Evolutionary conservation across 176 grass and related monocot species (phyloP), one percentile per base, ranked within the genome.

Genomic region (Aegilops sharonensis): DNA sequence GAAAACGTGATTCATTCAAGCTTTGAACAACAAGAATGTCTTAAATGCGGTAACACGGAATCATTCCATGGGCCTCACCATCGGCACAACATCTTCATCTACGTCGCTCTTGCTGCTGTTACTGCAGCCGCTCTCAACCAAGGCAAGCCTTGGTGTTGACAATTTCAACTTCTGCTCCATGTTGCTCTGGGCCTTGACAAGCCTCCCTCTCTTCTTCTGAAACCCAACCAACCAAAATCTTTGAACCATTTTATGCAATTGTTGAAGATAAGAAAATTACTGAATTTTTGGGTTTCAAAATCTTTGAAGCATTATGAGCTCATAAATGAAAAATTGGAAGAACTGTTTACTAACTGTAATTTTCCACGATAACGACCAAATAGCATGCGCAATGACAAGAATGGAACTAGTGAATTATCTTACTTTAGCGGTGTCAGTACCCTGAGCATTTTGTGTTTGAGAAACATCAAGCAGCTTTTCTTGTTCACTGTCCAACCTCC

Each of bases 131-230:
- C 45, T 76, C 45, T 76, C 73, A 76, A 76, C 17, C 45, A 76
- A 76, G 45, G 73, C 25, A 76, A 6, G 15, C 15, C 50, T 54
- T 54, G 15, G 50, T 0, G 29, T 31, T 18, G 14, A 39, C 70
- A 18, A 43, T 25, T n/a, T 73, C n/a, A 73, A 29, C 42, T 54
- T 76, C 25, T 76, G 43, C 73, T 3, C 73, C 8, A 54, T 76
- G 45, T 76, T 76, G 45, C 43, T 52, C 73, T 18, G 29, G 73
- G 73, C 29, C 29, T 45, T 45, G 17, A 15, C 45, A 18, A 45
- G 73, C 45, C 73, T 76, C 73, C 42, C 24, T 76, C 73, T 31
- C 45, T 76, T 76, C 25, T 76, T 54, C 73, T 76, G 73, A 76
- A 76, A 52, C 73, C 43, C 24, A 76, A 54, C 43, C 1, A 76